Base-by-base conservation (phyloP, 176 grass and related monocot genomes). In the Avena eriantha region DNA sequence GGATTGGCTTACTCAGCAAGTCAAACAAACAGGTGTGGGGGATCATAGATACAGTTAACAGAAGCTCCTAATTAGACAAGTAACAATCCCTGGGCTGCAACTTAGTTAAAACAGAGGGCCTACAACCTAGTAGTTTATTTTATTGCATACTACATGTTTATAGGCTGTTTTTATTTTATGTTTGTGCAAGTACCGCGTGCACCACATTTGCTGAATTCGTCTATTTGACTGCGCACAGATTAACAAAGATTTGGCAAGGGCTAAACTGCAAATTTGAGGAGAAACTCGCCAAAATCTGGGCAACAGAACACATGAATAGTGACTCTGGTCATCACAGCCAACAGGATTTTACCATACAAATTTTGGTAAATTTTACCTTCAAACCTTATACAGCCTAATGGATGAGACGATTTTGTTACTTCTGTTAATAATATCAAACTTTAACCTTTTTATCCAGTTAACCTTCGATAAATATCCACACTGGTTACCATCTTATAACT, bases 351-450 rank as follows among this genome's bases (percentile, higher is more conserved):
- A 43, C 34, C 51, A 46, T 5, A 3, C 12, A 71, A 26, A 41
- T 82, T 56, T 31, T 54, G 33, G 49, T 23, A 55, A 53, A 70
- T 54, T 36, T 57, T 21, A 82, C 48, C 17, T 79, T 55, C 45
- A 73, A 51, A 80, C 12, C 67, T 65, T 79, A 57, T 79, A 57
- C 50, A 68, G 18, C 14, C 64, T 7, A 79, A 68, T 39, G 33
- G 47, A 82, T 39, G 14, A 61, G 59, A 83, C 56, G 34, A 24
- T 41, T 41, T 41, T 41, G 39, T 41, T 41, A 41, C 39, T 48
- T 88, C 69, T 88, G 1, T 23, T 55, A 71, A 21, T 47, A 73
- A 73, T 48, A 73, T 48, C 43, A 83, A 24, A 74, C n/a, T 10
- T 72, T 73, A 14, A 73, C 10, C 54, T 74, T 55, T 82, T 69